Percentiles rank a stretch among this genome's conserved stretches.
Evolutionary conservation across 1,284 basidiomycete species (phyloP).

Genomic region (Bjerkandera adusta): DNA sequence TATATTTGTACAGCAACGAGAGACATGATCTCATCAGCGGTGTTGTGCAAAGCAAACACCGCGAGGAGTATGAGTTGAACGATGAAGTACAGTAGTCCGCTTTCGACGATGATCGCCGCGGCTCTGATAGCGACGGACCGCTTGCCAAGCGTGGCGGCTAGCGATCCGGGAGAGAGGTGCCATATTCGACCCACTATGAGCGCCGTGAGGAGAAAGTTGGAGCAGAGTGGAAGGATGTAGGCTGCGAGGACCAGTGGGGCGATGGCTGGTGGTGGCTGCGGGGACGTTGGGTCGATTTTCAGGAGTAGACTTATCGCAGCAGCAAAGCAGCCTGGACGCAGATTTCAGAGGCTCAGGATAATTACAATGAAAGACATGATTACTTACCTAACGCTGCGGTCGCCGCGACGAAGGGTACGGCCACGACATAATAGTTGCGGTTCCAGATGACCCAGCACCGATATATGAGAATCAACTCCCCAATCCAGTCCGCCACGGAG

Average conservation of each 20-base stretch:
- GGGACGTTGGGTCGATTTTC: background rate
- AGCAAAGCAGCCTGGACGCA: background rate
- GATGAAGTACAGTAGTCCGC: slow-evolving; percentile 1
- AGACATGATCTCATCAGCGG: background rate
- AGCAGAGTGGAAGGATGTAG: background rate
- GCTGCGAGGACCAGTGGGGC: slow-evolving; percentile 1
- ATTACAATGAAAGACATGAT: too few species aligned
- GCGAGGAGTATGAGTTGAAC: background rate
- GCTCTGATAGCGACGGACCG: background rate
- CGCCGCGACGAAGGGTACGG: background rate
- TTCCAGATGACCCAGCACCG: background rate
- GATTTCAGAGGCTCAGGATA: too few species aligned
- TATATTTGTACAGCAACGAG: slow-evolving; percentile 1
- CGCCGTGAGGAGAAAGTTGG: slow-evolving; percentile 1
- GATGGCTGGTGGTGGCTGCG: background rate
- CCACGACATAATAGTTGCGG: background rate
- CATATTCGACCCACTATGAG: slow-evolving; percentile 1
- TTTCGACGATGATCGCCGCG: slow-evolving; percentile 1
- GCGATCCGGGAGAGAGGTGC: background rate
- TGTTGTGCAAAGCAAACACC: background rate
- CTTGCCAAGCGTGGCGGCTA: background rate
- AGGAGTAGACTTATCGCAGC: background rate
- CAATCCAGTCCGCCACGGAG: background rate
- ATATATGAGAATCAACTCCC: background rate
- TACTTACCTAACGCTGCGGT: background rate